Conservation (phyloP, 768 basidiomycete genomes). For the Leccinum olivaceopallidum region DNA sequence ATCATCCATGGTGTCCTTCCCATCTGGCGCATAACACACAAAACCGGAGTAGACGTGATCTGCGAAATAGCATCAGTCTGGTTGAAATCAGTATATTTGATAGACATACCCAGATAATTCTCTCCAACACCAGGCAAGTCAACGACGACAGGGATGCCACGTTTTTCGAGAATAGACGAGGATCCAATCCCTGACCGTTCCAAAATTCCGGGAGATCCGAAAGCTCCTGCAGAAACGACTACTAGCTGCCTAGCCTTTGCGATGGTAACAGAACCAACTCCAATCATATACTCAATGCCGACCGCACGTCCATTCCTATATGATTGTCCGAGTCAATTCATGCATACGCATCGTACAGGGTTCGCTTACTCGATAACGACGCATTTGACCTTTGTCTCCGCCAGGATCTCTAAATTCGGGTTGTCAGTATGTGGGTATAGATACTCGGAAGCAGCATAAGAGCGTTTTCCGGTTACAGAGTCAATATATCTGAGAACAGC, state of each 20-base stretch:
- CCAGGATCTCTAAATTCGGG: slow-evolving; percentile 2
- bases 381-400: slow-evolving; percentile 4
- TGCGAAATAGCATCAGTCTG: background rate
- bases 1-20: slow-evolving; percentile 1
- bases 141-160: background rate
- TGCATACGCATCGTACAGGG: background rate
- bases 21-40: slow-evolving; percentile 1
- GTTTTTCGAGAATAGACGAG: background rate
- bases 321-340: background rate
- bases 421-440: background rate
- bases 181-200: slow-evolving; percentile 12
- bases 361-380: slow-evolving; percentile 3
- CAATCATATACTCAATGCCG: slow-evolving; percentile 2
- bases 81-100: background rate
- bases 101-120: slow-evolving; percentile 5
- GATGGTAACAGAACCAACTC: background rate
- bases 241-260: slow-evolving; percentile 3
- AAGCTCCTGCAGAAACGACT: slow-evolving; percentile 5
- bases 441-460: slow-evolving; percentile 6
- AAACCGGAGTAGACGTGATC: background rate
- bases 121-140: slow-evolving; percentile 10
- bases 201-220: slow-evolving; percentile 8
- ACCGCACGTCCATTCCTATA: slow-evolving; percentile 1
- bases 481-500: slow-evolving; percentile 2
- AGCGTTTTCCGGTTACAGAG: slow-evolving; percentile 4